Evolutionary conservation across 805 yeast species (phyloP), one percentile per base, ranked within the genome.

Genomic region (Isabelozyma gotoi): DNA sequence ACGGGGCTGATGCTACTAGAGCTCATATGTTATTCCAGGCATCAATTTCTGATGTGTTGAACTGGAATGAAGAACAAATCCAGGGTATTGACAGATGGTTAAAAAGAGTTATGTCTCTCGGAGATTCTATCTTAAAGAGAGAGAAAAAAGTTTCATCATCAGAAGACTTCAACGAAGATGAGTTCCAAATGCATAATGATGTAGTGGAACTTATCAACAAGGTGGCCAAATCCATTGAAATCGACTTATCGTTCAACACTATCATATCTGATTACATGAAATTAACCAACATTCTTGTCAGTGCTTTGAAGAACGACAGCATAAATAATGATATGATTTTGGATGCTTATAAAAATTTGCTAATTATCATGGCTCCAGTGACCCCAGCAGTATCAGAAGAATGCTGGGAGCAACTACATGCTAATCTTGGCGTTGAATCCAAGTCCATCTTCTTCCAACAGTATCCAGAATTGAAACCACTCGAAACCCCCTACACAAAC

Each of bases 21-120:
- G 98, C 98, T 0, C 97, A 92, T 59, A 81, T 94, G 46, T 64
- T 94, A 11, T 94, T 94, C 70, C 96, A 85, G 57, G 97, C 97
- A 0, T 96, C 98, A 3, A 78, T 92, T 5, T 67, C 77, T 1
- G 96, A 90, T 53, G 79, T 82, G 5, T 71, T 94, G 45, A 82
- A 83, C 52, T 94, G 99, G 99, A 95, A 92, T 55, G 96, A 88
- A 54, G 69, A 75, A 3, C 90, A 87, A 57, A 91, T 94, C 48
- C 81, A 78, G 19, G 99, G 99, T 3, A 76, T 87, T 31, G 87
- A 88, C 58, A 76, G 98, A 49, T 94, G 97, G 97, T 61, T 94
- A 36, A 72, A 73, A 33, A 80, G 81, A 48, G 79, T 88, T 3
- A 40, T 82, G 3, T 49, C 52, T 10, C 42, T 71, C 40, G 16